Evolutionary conservation across 163 green algal species (phyloP).

Genomic region (Chlorella variabilis): DNA sequence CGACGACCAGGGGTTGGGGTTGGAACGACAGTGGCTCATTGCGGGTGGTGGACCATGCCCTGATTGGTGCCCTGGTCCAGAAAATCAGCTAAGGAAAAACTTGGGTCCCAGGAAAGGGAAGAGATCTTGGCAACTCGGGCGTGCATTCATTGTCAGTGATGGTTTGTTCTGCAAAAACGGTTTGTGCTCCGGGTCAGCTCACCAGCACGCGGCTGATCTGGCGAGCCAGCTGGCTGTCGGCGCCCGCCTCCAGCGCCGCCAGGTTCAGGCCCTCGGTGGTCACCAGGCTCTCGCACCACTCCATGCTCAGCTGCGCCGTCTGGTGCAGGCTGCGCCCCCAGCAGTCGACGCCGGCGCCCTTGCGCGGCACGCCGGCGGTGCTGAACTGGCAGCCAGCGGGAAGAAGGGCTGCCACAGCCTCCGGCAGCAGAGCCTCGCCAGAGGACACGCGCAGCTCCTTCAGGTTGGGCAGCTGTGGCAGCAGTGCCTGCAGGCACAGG

Average conservation of each 20-base stretch:
- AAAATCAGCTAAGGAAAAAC: neutral
- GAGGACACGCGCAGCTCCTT: slow-evolving; percentile 32
- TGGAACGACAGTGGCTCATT: too few species aligned
- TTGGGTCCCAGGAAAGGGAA: neutral
- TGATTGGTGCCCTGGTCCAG: too few species aligned
- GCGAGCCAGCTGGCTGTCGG: neutral
- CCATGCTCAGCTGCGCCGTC: slow-evolving; percentile 22
- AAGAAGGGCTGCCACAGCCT: neutral
- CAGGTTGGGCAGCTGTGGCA: slow-evolving; percentile 28
- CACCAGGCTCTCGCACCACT: slow-evolving; percentile 29
- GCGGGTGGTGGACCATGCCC: too few species aligned
- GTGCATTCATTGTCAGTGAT: neutral
- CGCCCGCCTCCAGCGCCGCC: neutral
- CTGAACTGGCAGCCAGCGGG: slow-evolving; percentile 24
- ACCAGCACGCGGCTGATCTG: slow-evolving; percentile 3
- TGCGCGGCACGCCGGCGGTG: slow-evolving; percentile 21
- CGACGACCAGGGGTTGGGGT: too few species aligned
- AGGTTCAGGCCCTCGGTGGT: slow-evolving; percentile 2
- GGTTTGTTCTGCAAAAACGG: too few species aligned
- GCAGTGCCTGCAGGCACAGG: neutral
- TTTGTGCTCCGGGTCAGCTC: slow-evolving; percentile 2
- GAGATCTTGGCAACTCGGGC: neutral
- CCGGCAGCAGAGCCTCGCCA: slow-evolving; percentile 5
- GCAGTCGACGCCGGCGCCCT: slow-evolving; percentile 2
- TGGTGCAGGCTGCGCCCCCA: slow-evolving; percentile 36